A percentile compares a stretch with the other conserved stretches of the same genome.
These are phyloP conservation scores for Isochrysis galbana DNA, from an alignment of 78 protist species.

Conservation along the genomic window DNA sequence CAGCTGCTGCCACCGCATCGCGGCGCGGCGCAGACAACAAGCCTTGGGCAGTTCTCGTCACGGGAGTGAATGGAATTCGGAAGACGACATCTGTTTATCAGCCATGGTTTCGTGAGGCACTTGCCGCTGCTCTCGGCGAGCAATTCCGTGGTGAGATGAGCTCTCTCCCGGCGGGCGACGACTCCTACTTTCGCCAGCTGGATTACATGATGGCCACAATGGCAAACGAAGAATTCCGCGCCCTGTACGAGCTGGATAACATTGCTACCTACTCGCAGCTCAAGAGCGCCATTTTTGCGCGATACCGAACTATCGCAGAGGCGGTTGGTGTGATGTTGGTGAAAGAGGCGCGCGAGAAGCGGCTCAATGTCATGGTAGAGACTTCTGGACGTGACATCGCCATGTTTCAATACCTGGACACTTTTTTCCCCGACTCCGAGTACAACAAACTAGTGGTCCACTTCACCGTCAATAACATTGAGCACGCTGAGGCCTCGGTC, in stretches of 20 bases:
- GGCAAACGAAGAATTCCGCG: background rate
- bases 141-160: background rate
- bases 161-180: background rate
- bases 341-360: background rate
- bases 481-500: background rate
- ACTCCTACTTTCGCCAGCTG: constrained; percentile 43
- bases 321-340: constrained; percentile 23
- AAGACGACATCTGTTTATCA: constrained; percentile 31
- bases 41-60: constrained; percentile 30
- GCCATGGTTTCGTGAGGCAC: constrained; percentile 24
- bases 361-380: constrained; percentile 25
- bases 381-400: constrained; percentile 27
- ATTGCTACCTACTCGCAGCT: background rate
- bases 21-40: background rate
- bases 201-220: constrained; percentile 31
- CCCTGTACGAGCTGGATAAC: background rate
- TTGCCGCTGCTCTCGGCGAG: background rate
- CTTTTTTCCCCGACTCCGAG: background rate
- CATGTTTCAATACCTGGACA: constrained; percentile 33
- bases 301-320: constrained; percentile 22
- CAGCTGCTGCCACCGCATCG: background rate
- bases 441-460: constrained; percentile 21
- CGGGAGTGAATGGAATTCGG: constrained; percentile 39
- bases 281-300: background rate
- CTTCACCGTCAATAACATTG: background rate